Evolutionary conservation across 129 eudicot species (phyloP), one percentile per base, ranked within the genome.

Genomic region (Chrysanthemum lavandulifolium): DNA sequence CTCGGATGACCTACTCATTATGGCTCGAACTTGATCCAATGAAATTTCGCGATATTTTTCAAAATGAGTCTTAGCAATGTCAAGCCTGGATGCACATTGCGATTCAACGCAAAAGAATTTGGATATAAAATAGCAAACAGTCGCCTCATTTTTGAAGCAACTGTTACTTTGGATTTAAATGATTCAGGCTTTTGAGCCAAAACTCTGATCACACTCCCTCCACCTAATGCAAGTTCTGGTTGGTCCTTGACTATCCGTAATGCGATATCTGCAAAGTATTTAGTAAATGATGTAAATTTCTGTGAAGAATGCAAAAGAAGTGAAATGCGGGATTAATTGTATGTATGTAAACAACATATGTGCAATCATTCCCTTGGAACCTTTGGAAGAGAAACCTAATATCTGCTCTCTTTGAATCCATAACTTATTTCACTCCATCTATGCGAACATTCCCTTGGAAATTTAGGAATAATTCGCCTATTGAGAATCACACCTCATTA

Each of bases 181-280:
- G 65, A 45, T 11, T 18, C 6, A 1, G 65, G 31, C 13, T 61
- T 61, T 61, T 27, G 36, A 61, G 65, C 65, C 65, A 61, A 25
- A 61, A 61, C 45, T 19, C n/a, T 61, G 36, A 61, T 45, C 36
- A 10, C 65, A 61, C 65, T 60, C 65, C 43, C 65, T 19, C 0
- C 13, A 25, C 7, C 3, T 19, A 61, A 3, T 6, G 18, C 65
- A 13, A 61, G 65, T 7, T 61, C 45, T 25, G 65, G 45, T 6
- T 27, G 7, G 27, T 60, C 65, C 31, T 19, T 1, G n/a, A 60
- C 13, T 60, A 60, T 0, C 16, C 5, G 31, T 1, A 60, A 13
- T 7, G 65, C 65, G 13, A 61, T 14, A 61, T 61, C 65, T 61
- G 36, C 45, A 25, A 7, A 25, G 8, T 61, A 61, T 21, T 7